phyloP scores from a whole-genome alignment of 2,329 filamentous ascomycete genomes.

The Bipolaris oryzae region DNA sequence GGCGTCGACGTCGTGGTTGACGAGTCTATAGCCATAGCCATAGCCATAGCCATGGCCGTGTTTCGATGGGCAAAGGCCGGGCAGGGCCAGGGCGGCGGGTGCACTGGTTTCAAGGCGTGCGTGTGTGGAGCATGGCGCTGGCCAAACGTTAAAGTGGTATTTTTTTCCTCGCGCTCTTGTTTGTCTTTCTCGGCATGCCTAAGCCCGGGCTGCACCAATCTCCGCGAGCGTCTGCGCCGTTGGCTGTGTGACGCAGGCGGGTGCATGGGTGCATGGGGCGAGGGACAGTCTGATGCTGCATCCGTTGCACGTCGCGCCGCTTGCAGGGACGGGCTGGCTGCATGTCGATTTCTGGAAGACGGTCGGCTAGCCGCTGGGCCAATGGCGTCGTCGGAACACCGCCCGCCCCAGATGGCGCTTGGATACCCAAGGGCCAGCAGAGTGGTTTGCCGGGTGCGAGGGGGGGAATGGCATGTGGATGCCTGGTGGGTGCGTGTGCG shows the following conservation, averaged over 20 bases:
- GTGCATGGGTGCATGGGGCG: not conserved
- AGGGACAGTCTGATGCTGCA: slow-evolving; percentile 28
- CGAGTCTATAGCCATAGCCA: slow-evolving; percentile 14
- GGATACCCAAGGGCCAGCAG: slow-evolving; percentile 38
- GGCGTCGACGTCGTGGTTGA: slow-evolving; percentile 14
- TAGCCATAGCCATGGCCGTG: too few species aligned
- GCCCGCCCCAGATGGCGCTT: slow-evolving; percentile 44
- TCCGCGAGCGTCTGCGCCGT: slow-evolving; percentile 38
- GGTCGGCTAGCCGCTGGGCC: slow-evolving; percentile 30
- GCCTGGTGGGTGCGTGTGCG: not conserved
- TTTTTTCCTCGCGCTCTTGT: slow-evolving; percentile 2
- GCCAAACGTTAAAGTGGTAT: slow-evolving; percentile 29
- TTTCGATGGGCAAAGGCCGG: slow-evolving; percentile 13
- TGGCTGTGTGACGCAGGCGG: slow-evolving; percentile 35
- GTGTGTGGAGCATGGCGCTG: slow-evolving; percentile 25
- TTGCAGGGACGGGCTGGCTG: slow-evolving; percentile 26
- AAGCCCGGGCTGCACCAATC: slow-evolving; percentile 38
- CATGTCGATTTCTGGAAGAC: slow-evolving; percentile 45
- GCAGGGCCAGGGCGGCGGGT: slow-evolving; percentile 7
- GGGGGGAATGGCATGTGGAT: slow-evolving; percentile 9
- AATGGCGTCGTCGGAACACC: slow-evolving; percentile 26
- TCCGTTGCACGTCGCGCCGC: slow-evolving; percentile 21
- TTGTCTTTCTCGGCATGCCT: slow-evolving; percentile 28
- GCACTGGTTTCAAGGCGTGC: slow-evolving; percentile 41
- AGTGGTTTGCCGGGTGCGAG: slow-evolving; percentile 36